Percentiles rank a stretch among this genome's conserved stretches.
phyloP scores from a whole-genome alignment of 73 alveolate species.

The Paramecium sonneborni region DNA sequence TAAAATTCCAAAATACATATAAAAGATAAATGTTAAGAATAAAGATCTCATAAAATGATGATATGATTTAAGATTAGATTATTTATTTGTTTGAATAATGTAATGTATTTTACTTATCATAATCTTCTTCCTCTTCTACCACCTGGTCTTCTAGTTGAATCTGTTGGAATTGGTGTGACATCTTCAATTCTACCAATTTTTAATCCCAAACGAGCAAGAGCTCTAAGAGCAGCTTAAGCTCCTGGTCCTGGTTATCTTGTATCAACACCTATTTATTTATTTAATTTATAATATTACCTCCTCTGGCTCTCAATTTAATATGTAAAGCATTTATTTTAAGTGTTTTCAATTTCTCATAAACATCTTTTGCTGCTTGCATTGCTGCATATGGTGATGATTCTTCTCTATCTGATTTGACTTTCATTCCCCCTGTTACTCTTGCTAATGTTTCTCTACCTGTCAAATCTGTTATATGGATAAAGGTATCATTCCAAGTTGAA shows the following conservation, averaged over 20 bases:
- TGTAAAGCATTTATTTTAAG: constrained; percentile 97
- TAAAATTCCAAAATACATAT: no score
- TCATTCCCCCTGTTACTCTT: constrained; percentile 99
- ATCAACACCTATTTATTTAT: constrained; percentile 68
- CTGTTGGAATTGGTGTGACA: constrained; percentile 99
- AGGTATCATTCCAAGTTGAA: constrained; percentile 98
- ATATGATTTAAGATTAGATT: neutral
- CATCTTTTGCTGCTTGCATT: constrained; percentile 99
- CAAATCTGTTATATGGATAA: constrained; percentile 99
- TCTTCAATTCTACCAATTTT: constrained; percentile 99
- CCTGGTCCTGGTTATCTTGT: constrained; percentile 97
- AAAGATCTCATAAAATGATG: neutral
- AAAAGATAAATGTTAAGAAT: no score
- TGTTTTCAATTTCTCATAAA: constrained; percentile 83
- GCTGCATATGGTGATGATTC: constrained; percentile 99
- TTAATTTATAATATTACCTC: constrained; percentile 77
- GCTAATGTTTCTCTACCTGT: constrained; percentile 99
- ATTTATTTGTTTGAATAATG: neutral
- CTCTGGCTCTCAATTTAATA: constrained; percentile 98
- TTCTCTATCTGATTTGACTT: constrained; percentile 99
- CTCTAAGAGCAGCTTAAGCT: constrained; percentile 99
- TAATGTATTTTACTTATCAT: constrained; percentile 65
- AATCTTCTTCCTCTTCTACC: constrained; percentile 99
- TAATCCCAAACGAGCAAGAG: constrained; percentile 98
- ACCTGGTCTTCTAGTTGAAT: constrained; percentile 97